A percentile compares a stretch with the other conserved stretches of the same genome.
Conservation (phyloP, 2,329 filamentous ascomycete species). For the Corynespora cassiicola region DNA sequence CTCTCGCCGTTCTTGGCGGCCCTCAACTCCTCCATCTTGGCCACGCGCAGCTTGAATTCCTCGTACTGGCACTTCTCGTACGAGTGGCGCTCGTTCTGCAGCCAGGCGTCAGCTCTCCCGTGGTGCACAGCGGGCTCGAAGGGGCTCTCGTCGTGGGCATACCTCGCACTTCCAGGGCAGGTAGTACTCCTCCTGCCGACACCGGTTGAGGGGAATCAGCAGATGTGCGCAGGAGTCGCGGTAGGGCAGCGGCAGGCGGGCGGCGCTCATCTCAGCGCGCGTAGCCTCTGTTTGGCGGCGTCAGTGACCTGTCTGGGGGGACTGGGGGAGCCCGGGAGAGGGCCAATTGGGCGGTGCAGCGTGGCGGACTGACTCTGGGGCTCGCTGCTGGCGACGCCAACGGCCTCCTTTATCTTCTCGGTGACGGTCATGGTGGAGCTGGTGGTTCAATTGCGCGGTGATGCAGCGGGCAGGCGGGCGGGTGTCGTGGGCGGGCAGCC, state of each 20-base stretch:
- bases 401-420: constrained; percentile 56
- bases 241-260: constrained; percentile 86
- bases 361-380: constrained; percentile 35
- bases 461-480: constrained; percentile 14
- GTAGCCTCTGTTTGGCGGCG: constrained; percentile 68
- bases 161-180: constrained; percentile 98
- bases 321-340: constrained; percentile 24
- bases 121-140: too few species aligned
- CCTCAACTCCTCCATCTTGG: constrained; percentile 97
- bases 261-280: constrained; percentile 92
- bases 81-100: constrained; percentile 89
- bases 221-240: constrained; percentile 95
- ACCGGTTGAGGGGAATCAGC: constrained; percentile 93
- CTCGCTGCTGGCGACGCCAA: constrained; percentile 50
- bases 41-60: constrained; percentile 97
- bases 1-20: constrained; percentile 82
- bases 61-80: constrained; percentile 99
- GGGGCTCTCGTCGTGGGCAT: constrained; percentile 48
- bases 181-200: constrained; percentile 90
- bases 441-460: constrained; percentile 29
- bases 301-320: constrained; percentile 35
- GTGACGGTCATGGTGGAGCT: constrained; percentile 48
- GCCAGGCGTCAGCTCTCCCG: constrained; percentile 2
- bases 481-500: constrained; percentile 19
- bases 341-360: constrained; percentile 25